Percentiles rank a stretch among this genome's conserved stretches.
Evolutionary conservation across 345 rosid species (phyloP).

Genomic region (Nephelium lappaceum): DNA sequence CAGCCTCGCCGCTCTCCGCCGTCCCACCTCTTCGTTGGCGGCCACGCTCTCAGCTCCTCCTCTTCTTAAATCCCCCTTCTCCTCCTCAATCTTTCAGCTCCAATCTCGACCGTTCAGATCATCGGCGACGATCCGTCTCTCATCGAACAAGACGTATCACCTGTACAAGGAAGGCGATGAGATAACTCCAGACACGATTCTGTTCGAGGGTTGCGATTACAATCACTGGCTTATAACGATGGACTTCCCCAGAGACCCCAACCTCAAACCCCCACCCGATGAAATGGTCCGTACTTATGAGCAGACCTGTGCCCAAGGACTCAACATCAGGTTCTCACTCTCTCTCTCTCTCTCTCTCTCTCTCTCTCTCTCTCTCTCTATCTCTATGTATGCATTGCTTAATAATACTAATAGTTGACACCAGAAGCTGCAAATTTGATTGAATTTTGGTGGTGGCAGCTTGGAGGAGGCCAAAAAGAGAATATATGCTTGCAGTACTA

Average conservation of each 20-base stretch:
- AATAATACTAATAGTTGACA: neutral
- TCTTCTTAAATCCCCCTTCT: neutral
- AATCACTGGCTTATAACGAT: slow-evolving; percentile 94
- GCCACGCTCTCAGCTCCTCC: neutral
- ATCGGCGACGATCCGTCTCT: slow-evolving; percentile 32
- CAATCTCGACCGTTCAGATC: slow-evolving; percentile 36
- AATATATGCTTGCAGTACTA: slow-evolving; percentile 97
- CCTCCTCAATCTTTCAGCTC: slow-evolving; percentile 4
- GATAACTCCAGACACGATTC: slow-evolving; percentile 66
- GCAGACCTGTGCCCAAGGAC: slow-evolving; percentile 80
- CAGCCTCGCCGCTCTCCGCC: slow-evolving; percentile 25
- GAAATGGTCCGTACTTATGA: slow-evolving; percentile 83
- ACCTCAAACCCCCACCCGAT: slow-evolving; percentile 51
- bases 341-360: neutral
- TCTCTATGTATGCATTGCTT: neutral
- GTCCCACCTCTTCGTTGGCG: slow-evolving; percentile 30
- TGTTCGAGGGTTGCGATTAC: slow-evolving; percentile 86
- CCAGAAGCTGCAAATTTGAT: slow-evolving; percentile 11
- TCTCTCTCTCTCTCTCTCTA: neutral
- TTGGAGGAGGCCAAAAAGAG: slow-evolving; percentile 80
- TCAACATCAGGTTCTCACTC: slow-evolving; percentile 62
- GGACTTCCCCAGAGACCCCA: slow-evolving; percentile 66
- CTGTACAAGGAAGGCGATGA: slow-evolving; percentile 70
- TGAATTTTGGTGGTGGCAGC: slow-evolving; percentile 41
- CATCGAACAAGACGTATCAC: slow-evolving; percentile 29